Percentiles rank a stretch among this genome's conserved stretches.
Conservation (phyloP, 345 rosid genomes). For the Trapa bicornis region DNA sequence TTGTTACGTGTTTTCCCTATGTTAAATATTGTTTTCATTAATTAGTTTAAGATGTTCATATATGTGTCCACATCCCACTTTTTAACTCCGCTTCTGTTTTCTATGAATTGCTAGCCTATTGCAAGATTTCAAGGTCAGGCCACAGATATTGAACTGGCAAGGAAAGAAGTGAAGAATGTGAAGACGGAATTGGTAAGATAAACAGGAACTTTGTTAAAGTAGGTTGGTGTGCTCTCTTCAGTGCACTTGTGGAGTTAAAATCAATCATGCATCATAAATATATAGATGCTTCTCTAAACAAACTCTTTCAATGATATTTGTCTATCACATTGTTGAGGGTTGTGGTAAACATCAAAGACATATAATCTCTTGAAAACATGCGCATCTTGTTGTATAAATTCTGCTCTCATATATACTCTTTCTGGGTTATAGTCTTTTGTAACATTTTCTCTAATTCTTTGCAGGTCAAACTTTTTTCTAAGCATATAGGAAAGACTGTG, state of each 20-base stretch:
- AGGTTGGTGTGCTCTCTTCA: not conserved
- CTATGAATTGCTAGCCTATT: constrained; percentile 54
- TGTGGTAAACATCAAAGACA: not conserved
- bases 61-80: not conserved
- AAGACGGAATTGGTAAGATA: constrained; percentile 63
- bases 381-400: too few species aligned
- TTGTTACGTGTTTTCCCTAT: not conserved
- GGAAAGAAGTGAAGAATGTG: constrained; percentile 61
- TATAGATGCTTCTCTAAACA: not conserved
- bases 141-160: constrained; percentile 64
- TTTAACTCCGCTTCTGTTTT: not conserved
- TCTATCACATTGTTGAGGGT: not conserved
- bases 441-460: constrained; percentile 1
- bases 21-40: too few species aligned
- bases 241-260: not conserved
- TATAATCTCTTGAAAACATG: too few species aligned
- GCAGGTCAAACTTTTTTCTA: constrained; percentile 65
- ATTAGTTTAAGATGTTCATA: too few species aligned
- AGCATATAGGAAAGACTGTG: constrained; percentile 55
- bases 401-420: too few species aligned
- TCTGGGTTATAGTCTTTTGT: not conserved
- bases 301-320: not conserved
- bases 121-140: constrained; percentile 96
- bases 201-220: not conserved
- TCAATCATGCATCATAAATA: not conserved